Conservation (phyloP, 257 asterid species). For the Eustoma russellianum region DNA sequence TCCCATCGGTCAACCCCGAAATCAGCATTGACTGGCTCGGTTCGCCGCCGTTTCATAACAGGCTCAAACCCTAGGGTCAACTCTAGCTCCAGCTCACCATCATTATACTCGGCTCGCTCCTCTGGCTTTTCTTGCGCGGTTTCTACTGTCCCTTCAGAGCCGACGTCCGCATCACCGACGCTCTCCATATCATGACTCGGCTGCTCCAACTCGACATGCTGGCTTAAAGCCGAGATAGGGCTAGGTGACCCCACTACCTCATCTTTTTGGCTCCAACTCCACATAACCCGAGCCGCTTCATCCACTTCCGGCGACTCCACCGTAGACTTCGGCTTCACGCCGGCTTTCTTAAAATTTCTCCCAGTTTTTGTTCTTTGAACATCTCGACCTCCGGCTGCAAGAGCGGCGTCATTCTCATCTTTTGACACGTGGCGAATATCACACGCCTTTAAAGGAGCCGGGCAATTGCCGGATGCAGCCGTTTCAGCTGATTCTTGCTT, state of each 20-base stretch:
- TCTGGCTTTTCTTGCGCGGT: slow-evolving; percentile 2
- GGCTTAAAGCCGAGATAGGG: slow-evolving; percentile 22
- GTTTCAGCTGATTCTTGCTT: slow-evolving; percentile 22
- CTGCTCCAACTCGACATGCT: slow-evolving; percentile 4
- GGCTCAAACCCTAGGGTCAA: slow-evolving; percentile 29
- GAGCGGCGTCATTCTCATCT: slow-evolving; percentile 7
- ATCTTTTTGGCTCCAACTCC: slow-evolving; percentile 19
- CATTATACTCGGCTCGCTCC: slow-evolving; percentile 11
- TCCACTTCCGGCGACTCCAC: slow-evolving; percentile 25
- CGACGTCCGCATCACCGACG: slow-evolving; percentile 13
- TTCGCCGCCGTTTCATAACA: background rate
- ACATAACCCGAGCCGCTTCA: slow-evolving; percentile 35
- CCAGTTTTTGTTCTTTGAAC: slow-evolving; percentile 17
- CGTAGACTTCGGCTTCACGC: slow-evolving; percentile 12
- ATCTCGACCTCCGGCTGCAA: background rate
- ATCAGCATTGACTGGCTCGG: background rate
- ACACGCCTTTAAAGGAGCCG: slow-evolving; percentile 20
- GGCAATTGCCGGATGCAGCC: slow-evolving; percentile 16
- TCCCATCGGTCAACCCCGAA: background rate
- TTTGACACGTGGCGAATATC: slow-evolving; percentile 33
- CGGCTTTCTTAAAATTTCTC: slow-evolving; percentile 15
- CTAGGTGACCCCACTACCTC: slow-evolving; percentile 15
- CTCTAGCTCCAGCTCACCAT: slow-evolving; percentile 23
- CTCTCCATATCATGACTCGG: slow-evolving; percentile 10
- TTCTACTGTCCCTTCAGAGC: slow-evolving; percentile 22